Base-by-base conservation (phyloP, 2,329 filamentous ascomycete genomes). In the Ploettnerulaceae sp. region DNA sequence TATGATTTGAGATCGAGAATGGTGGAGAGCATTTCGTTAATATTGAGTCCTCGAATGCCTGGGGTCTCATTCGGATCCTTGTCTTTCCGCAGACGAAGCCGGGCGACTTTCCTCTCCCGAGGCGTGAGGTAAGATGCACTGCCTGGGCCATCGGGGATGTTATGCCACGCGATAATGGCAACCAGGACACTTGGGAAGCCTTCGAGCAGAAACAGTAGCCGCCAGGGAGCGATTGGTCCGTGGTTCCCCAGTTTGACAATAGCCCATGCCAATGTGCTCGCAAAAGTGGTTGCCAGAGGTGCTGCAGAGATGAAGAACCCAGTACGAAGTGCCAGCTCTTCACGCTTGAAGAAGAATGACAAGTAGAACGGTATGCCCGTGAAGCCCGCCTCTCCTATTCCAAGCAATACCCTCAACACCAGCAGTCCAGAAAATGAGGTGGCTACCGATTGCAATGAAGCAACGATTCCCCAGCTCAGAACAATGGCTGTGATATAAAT, bases 301-400 rank as follows among this genome's bases (percentile, higher is more conserved):
- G 89, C 89, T 54, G 93, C 90, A 57, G 87, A 89, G 44, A 96
- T 82, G 66, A 95, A 94, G 1, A 95, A 75, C 17, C 89, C 90
- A 0, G 86, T 93, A 28, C 90, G 74, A 51, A 93, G 84, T 0
- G 90, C 91, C 25, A 96, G 71, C 65, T 97, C 91, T 34, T 77
- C 69, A 26, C 77, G 66, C 57, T 72, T 76, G 63, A 77, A 83
- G 64, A 83, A 83, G 65, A 81, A 81, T 12, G 77, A 80, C 24
- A 83, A 65, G 55, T 82, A 84, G 49, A 79, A 77, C 0, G 80
- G 80, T 28, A 83, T 73, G 3, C 79, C 79, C 0, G 76, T 74
- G 53, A 84, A 84, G 2, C 77, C 82, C 2, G 81, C 81, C 67
- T 84, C 81, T 28, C 75, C 78, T 7, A 82, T 72, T 7, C 81